Conservation (phyloP, 2,329 filamentous ascomycete species). For the Arthroderma sp. region DNA sequence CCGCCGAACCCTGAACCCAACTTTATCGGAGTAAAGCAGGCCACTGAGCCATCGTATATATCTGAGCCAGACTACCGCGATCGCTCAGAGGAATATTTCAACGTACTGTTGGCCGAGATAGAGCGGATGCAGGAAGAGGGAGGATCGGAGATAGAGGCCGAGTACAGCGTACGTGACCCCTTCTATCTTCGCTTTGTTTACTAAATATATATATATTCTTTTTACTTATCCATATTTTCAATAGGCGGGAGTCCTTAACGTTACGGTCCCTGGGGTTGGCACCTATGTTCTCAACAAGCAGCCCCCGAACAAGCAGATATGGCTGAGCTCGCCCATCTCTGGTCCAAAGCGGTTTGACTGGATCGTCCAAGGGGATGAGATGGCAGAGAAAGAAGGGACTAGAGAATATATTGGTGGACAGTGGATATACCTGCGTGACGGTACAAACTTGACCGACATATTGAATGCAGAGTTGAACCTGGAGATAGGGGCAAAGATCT, state of each 20-base stretch:
- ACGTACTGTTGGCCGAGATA: constrained; percentile 45
- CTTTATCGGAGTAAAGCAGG: constrained; percentile 30
- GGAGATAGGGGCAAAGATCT: constrained; percentile 38
- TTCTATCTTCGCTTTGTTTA: not conserved
- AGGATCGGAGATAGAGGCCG: constrained; percentile 65
- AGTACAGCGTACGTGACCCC: constrained; percentile 59
- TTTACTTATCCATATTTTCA: not conserved
- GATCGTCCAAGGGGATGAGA: constrained; percentile 57
- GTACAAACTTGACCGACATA: constrained; percentile 59
- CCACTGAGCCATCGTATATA: constrained; percentile 49
- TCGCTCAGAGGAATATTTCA: constrained; percentile 63
- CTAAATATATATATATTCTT: constrained; percentile 11
- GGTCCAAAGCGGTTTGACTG: constrained; percentile 94
- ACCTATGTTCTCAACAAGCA: constrained; percentile 98
- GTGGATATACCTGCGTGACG: constrained; percentile 84
- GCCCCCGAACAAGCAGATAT: constrained; percentile 93
- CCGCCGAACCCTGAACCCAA: constrained; percentile 31
- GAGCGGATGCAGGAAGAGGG: constrained; percentile 63
- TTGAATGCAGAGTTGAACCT: constrained; percentile 66
- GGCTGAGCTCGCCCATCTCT: constrained; percentile 81
- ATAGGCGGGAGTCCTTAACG: constrained; percentile 74
- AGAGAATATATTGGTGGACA: constrained; percentile 42
- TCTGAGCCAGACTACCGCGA: constrained; percentile 62
- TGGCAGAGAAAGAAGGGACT: constrained; percentile 68
- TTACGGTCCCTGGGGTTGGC: constrained; percentile 57